Conservation (phyloP, 225 moss, liverwort and hornwort genomes). For the Bryum argenteum region DNA sequence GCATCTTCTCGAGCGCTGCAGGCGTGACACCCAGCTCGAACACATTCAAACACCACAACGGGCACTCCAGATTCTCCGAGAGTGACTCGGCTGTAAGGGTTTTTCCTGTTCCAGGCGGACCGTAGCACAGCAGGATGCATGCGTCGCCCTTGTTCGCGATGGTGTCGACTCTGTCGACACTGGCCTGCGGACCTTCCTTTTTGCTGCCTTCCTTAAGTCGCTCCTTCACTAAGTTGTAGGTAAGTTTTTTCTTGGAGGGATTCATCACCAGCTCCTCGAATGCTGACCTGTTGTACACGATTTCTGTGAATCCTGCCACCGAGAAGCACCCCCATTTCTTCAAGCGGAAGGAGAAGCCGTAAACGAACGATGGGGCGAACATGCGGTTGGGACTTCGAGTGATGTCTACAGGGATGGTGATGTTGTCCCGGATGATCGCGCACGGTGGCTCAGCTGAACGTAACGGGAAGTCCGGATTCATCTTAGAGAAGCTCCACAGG, state of each 20-base stretch:
- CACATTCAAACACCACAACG: slow-evolving; percentile 44
- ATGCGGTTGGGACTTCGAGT: background rate
- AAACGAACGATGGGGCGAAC: slow-evolving; percentile 35
- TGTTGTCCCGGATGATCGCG: background rate
- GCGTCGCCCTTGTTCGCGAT: slow-evolving; percentile 50
- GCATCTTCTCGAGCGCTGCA: slow-evolving; percentile 15
- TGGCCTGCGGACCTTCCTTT: background rate
- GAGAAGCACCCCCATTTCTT: slow-evolving; percentile 50
- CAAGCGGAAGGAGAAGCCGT: slow-evolving; percentile 42
- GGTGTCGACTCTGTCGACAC: slow-evolving; percentile 19
- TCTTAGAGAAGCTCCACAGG: slow-evolving; percentile 26
- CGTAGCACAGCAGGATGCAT: slow-evolving; percentile 29
- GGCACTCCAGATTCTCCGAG: slow-evolving; percentile 39
- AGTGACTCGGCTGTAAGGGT: slow-evolving; percentile 46
- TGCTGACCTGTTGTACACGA: slow-evolving; percentile 33
- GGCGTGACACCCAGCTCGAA: slow-evolving; percentile 31
- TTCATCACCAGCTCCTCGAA: slow-evolving; percentile 42
- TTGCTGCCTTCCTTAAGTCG: background rate
- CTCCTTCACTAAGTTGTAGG: slow-evolving; percentile 12
- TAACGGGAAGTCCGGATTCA: background rate
- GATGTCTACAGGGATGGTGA: background rate
- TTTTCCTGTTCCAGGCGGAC: slow-evolving; percentile 51
- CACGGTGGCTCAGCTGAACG: slow-evolving; percentile 23
- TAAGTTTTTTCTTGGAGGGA: slow-evolving; percentile 17
- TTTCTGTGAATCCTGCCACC: slow-evolving; percentile 33